phyloP scores from a whole-genome alignment of 1,284 basidiomycete species.

The Takashimella tepidaria region DNA sequence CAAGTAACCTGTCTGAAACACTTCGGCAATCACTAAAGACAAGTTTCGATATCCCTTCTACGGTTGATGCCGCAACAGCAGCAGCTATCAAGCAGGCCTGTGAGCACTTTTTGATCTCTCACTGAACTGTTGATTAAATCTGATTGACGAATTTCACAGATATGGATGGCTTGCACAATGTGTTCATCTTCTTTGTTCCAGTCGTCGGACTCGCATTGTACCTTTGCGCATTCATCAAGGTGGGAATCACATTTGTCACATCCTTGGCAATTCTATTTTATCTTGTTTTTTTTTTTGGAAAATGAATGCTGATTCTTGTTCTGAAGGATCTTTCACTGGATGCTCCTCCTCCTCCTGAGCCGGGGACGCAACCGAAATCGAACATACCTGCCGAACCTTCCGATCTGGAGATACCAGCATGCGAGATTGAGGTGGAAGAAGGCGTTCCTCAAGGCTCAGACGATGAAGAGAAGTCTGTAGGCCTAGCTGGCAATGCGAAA shows the following conservation, averaged over 20 bases:
- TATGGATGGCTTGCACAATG: constrained; percentile 18
- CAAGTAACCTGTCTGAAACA: constrained; percentile 4
- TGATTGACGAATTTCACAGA: no score
- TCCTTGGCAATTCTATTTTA: no score
- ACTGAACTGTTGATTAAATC: background rate
- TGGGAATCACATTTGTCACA: background rate
- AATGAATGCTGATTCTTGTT: no score
- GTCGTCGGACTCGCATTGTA: constrained; percentile 15
- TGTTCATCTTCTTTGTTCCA: constrained; percentile 25
- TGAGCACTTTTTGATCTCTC: constrained; percentile 1
- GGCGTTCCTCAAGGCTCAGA: no score
- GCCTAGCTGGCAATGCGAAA: no score
- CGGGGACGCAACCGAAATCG: no score
- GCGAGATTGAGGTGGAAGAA: no score
- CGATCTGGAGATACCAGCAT: no score
- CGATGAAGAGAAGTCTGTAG: no score
- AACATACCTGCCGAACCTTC: no score
- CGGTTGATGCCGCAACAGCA: background rate
- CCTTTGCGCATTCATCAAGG: constrained; percentile 21
- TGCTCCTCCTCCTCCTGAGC: background rate
- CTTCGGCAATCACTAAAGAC: constrained; percentile 1
- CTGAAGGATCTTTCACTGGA: constrained; percentile 14
- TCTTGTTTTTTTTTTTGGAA: no score
- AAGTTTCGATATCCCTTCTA: constrained; percentile 9
- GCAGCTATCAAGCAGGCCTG: constrained; percentile 5